A percentile compares a stretch with the other conserved stretches of the same genome.
phyloP scores from a whole-genome alignment of 78 protist genomes.

The Dictyostelium brefeldianum region DNA sequence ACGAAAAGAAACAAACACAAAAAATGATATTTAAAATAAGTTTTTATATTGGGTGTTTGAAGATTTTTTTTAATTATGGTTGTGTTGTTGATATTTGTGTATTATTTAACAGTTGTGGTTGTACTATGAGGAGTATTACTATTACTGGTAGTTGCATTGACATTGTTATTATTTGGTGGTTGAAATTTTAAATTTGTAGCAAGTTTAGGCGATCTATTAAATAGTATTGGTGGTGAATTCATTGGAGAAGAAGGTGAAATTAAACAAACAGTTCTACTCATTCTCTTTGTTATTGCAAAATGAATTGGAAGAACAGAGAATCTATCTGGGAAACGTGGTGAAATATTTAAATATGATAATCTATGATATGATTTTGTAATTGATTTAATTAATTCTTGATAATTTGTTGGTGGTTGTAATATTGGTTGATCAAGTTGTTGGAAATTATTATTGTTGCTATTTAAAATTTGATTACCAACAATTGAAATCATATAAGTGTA shows the following conservation, averaged over 20 bases:
- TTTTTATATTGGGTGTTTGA: too few relatives aligned
- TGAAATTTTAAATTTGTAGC: not conserved
- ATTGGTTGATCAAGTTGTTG: not conserved
- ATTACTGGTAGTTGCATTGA: not conserved
- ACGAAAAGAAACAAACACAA: too few relatives aligned
- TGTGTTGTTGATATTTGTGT: not conserved
- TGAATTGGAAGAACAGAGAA: constrained; percentile 50
- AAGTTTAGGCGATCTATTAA: not conserved
- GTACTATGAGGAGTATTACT: too few relatives aligned
- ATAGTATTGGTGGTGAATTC: not conserved
- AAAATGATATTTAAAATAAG: too few relatives aligned
- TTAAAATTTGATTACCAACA: not conserved
- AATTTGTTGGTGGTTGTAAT: not conserved
- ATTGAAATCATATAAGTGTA: constrained; percentile 37
- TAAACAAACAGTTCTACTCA: constrained; percentile 41
- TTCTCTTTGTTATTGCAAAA: constrained; percentile 31
- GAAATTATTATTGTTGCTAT: not conserved
- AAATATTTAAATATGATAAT: constrained; percentile 45
- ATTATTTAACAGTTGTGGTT: not conserved
- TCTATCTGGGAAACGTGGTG: constrained; percentile 57
- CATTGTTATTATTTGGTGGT: not conserved
- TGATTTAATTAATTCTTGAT: not conserved
- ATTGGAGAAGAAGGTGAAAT: not conserved
- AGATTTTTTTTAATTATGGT: too few relatives aligned
- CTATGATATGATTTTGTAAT: constrained; percentile 35